Percentiles rank a stretch among this genome's conserved stretches.
Conservation (phyloP, 106 monocot species). For the Posidonia australis region DNA sequence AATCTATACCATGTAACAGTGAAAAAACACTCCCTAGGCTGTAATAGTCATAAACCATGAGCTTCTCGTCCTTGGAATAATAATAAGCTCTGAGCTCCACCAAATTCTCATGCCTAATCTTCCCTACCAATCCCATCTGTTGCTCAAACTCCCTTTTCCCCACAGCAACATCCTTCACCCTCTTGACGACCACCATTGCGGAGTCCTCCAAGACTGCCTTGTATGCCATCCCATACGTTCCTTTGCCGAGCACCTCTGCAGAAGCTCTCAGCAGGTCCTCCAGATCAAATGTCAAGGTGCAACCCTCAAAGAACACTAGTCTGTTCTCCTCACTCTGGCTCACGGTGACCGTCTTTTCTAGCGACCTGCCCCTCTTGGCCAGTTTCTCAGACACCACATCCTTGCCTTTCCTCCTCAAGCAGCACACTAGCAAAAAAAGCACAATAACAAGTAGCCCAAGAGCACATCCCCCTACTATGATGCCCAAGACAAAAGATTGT, state of each 20-base stretch:
- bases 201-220: slow-evolving; percentile 22
- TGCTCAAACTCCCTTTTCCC: slow-evolving; percentile 54
- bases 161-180: slow-evolving; percentile 16
- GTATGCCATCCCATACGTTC: slow-evolving; percentile 19
- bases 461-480: slow-evolving; percentile 13
- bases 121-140: slow-evolving; percentile 71
- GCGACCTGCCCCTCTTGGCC: slow-evolving; percentile 5
- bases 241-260: slow-evolving; percentile 22
- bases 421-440: not conserved
- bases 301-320: slow-evolving; percentile 24
- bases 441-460: slow-evolving; percentile 8
- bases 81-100: slow-evolving; percentile 66
- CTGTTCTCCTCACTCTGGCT: slow-evolving; percentile 2
- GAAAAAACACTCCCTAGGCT: slow-evolving; percentile 42
- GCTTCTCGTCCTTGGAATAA: slow-evolving; percentile 88
- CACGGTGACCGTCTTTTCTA: not conserved
- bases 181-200: slow-evolving; percentile 22
- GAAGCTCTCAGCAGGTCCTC: slow-evolving; percentile 24
- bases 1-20: slow-evolving; percentile 60
- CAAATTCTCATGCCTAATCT: slow-evolving; percentile 53
- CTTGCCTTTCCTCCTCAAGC: not conserved
- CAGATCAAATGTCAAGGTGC: slow-evolving; percentile 21
- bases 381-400: slow-evolving; percentile 3
- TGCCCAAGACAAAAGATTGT: slow-evolving; percentile 1
- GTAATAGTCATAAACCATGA: slow-evolving; percentile 61